Evolutionary conservation across 345 rosid species (phyloP), one percentile per base, ranked within the genome.

Genomic region (Linum lewisii): DNA sequence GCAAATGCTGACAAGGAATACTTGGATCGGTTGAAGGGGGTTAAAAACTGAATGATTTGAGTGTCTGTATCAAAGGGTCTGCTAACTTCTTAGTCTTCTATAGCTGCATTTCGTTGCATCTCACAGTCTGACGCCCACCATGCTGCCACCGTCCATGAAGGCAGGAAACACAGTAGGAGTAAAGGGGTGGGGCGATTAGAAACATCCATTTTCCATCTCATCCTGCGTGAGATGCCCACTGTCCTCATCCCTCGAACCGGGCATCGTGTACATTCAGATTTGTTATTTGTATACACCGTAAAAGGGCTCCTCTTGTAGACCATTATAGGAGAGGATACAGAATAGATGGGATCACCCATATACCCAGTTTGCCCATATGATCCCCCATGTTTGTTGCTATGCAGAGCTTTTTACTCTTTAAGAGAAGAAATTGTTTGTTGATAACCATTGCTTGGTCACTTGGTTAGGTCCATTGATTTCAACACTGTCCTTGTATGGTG

Each of bases 1-100:
- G 63, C 77, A 11, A 61, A 60, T 54, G 98, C 98, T 22, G 98
- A 91, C 64, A 63, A 72, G 66, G 79, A 73, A 15, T 84, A 82
- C 61, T 18, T 77, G 8, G 49, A 81, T 51, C 76, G 50, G 65
- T 50, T 22, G 21, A 75, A 24, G 60, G 47, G 16, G 15, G 18
- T 42, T 16, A 42, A 42, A 42, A 42, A 42, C 47, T 42, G 47
- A 42, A 42, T 16, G 18, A 42, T 42, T 11, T 42, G 5, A 34
- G 38, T 34, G 38, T 34, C 38, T 11, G 38, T 34, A 5, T 42
- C 47, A 5, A 5, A 11, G 15, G 47, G 47, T 42, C 47, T 42
- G 47, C 47, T 42, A 42, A 42, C 47, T 42, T 29, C 34, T 29
- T 29, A n/a, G n/a, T 5, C 38, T 34, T 34, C 38, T 34, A 3